Evolutionary conservation across 768 basidiomycete species (phyloP), one percentile per base, ranked within the genome.

Genomic region (Russula olivacea): DNA sequence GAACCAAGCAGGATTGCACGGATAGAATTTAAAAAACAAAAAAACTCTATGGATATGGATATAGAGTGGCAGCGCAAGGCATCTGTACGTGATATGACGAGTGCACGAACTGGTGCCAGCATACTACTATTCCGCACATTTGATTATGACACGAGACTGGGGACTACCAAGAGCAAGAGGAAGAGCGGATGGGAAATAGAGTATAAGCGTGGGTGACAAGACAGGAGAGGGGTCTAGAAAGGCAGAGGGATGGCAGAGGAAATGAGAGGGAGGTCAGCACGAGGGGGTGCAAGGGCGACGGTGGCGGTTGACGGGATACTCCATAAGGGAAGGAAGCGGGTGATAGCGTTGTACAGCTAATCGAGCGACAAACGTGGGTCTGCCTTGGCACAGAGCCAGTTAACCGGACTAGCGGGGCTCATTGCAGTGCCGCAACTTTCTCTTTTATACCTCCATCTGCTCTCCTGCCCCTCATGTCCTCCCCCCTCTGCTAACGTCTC

Each of bases 401-500:
- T 28, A n/a, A 38, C 25, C 41, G 61, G 61, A 10, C 10, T 38
- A 7, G 50, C 55, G 41, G 38, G n/a, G 15, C 15, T 53, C 25
- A 19, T 21, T 23, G 10, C 23, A 36, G 34, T 17, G 23, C 59
- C 59, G 48, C 53, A 48, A 55, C 53, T 32, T 23, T 34, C 63
- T 56, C 63, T 56, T 56, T 50, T 51, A 50, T 55, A 40, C 57
- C 52, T 50, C 23, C 17, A n/a, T 50, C 40, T 25, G 38, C 38
- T 40, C 38, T 40, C 5, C 6, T 7, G 15, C 2, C 38, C 38
- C 48, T 36, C 61, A 58, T 65, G 64, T 65, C 40, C 38, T 34
- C 21, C n/a, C 10, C 50, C 63, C 56, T 43, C 51, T 48, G 54
- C 58, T 66, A 58, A 57, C 55, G n/a, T 40, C 43, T 11, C 19